A percentile compares a stretch with the other conserved stretches of the same genome.
These are phyloP conservation scores for Trypanosomatidae sp. DNA, from an alignment of 208 protist species.

Conservation along the genomic window DNA sequence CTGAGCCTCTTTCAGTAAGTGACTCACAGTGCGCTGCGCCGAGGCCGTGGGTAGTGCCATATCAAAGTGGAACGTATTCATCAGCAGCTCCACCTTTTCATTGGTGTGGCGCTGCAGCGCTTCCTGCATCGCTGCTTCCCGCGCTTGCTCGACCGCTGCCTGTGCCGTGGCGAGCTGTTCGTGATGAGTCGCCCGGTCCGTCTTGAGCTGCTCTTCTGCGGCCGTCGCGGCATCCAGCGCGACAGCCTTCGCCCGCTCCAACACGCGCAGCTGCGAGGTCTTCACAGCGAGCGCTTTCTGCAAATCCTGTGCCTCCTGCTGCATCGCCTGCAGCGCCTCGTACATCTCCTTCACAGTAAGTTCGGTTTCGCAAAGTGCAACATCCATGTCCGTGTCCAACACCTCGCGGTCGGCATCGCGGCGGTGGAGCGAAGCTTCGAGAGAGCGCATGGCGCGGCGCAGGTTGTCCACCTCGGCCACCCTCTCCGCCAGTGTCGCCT, in stretches of 20 bases:
- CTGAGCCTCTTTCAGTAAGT: constrained; percentile 11
- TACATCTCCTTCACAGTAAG: constrained; percentile 54
- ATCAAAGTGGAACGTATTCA: constrained; percentile 7
- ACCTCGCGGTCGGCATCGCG: constrained; percentile 32
- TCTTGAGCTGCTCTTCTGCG: constrained; percentile 37
- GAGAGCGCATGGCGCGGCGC: constrained; percentile 24
- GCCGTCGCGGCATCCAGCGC: constrained; percentile 20
- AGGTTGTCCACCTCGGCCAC: constrained; percentile 24
- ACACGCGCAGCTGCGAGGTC: constrained; percentile 16
- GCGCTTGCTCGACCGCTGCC: constrained; percentile 1
- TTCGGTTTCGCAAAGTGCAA: constrained; percentile 59
- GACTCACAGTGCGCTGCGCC: background rate
- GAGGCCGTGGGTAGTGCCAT: constrained; percentile 8
- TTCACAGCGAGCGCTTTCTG: constrained; percentile 18
- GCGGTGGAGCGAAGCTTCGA: constrained; percentile 48
- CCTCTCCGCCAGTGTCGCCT: constrained; percentile 24
- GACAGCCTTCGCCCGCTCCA: constrained; percentile 22
- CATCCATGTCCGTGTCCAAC: constrained; percentile 38
- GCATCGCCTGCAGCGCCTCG: constrained; percentile 38
- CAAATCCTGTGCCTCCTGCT: constrained; percentile 22
- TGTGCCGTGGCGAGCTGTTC: constrained; percentile 17
- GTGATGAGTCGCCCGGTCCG: constrained; percentile 26
- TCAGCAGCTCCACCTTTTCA: constrained; percentile 12
- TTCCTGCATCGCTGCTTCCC: constrained; percentile 1
- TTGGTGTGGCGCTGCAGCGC: constrained; percentile 1